Evolutionary conservation across 768 basidiomycete genomes (phyloP).

Genomic region (Termitomyces sp.): DNA sequence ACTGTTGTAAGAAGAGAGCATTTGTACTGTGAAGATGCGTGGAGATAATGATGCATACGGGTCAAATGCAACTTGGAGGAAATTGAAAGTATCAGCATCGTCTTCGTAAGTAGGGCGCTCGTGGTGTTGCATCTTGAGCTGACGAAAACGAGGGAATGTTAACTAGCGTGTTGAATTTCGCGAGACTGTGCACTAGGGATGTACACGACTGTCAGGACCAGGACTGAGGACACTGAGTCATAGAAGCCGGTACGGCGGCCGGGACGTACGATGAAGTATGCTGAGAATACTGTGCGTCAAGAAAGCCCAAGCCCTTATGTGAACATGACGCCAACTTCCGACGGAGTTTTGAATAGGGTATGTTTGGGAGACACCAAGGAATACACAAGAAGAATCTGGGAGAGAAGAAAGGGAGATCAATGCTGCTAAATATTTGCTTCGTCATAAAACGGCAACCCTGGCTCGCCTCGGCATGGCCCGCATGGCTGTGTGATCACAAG

Average conservation of each 20-base stretch:
- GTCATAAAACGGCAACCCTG: constrained; percentile 6
- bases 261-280: constrained; percentile 4
- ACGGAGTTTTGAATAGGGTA: constrained; percentile 4
- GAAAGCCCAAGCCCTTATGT: constrained; percentile 12
- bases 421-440: constrained; percentile 9
- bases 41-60: background rate
- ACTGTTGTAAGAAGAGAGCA: background rate
- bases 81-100: background rate
- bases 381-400: constrained; percentile 4
- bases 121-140: background rate
- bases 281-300: background rate
- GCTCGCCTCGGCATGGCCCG: constrained; percentile 5
- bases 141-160: background rate
- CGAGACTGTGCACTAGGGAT: background rate
- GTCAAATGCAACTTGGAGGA: constrained; percentile 3
- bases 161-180: background rate
- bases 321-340: constrained; percentile 8
- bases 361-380: constrained; percentile 1
- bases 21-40: background rate
- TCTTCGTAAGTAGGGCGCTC: background rate
- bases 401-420: constrained; percentile 1
- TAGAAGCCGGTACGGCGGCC: background rate
- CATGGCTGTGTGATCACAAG: constrained; percentile 9
- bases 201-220: constrained; percentile 1
- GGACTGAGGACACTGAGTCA: constrained; percentile 3